Evolutionary conservation across 768 basidiomycete genomes (phyloP), one percentile per base, ranked within the genome.

Genomic region (Strobilomyces echinocephalus): DNA sequence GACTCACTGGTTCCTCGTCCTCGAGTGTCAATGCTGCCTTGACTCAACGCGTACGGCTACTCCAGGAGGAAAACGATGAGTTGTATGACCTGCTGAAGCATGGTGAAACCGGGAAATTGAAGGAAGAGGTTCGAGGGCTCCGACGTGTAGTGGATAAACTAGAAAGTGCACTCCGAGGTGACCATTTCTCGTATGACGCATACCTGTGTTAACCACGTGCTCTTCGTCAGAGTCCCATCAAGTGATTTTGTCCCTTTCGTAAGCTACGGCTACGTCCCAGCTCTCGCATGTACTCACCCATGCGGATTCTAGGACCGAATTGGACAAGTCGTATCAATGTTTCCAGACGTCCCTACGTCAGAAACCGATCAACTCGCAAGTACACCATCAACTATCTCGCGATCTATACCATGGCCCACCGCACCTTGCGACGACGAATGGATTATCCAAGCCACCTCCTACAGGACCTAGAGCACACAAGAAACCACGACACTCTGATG

Each of bases 21-120:
- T 73, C 77, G 11, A 79, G 76, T 57, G 84, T 88, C 31, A 72
- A 80, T 36, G 75, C 83, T n/a, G 90, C 90, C 0, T 76, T 93
- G 53, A 86, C 81, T 0, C 89, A 91, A 63, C 77, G 88, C 44
- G 79, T 81, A 26, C 81, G 81, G 45, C 69, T 84, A 16, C 73
- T 93, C 10, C 91, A 93, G 65, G 86, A 91, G 52, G 91, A 93
- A 69, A 93, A 93, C 55, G 89, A 93, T 59, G 91, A 93, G 58
- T 68, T 93, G 16, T 93, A 92, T 65, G 80, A 83, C 46, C 71
- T 92, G 10, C 70, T 93, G 51, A 86, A 82, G 66, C 74, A 74
- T 24, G 81, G 85, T 38, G 90, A 93, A 69, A 87, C 87, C 0
- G 90, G 89, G 5, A 84, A 80, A 65, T 65, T 93, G 57, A 90